phyloP scores from a whole-genome alignment of 257 asterid species.

The Forsythia viridissima region DNA sequence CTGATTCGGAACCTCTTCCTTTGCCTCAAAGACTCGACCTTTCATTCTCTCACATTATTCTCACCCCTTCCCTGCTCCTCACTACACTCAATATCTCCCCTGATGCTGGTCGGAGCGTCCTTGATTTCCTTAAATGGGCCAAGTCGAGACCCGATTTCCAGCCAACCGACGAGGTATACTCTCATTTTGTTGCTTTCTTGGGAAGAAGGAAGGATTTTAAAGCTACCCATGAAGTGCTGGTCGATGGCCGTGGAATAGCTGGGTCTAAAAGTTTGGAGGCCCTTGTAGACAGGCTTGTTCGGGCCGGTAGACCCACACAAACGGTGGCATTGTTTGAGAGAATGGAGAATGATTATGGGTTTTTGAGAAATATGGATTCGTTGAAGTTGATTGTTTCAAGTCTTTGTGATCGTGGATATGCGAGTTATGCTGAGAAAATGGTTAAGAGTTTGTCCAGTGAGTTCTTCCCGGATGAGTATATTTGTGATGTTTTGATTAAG shows the following conservation, averaged over 20 bases:
- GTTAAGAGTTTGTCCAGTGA: constrained; percentile 79
- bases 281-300: constrained; percentile 68
- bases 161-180: constrained; percentile 55
- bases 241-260: constrained; percentile 47
- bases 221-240: constrained; percentile 70
- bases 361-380: constrained; percentile 51
- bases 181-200: constrained; percentile 67
- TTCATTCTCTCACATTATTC: constrained; percentile 65
- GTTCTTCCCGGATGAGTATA: constrained; percentile 76
- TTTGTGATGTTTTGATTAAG: constrained; percentile 70
- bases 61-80: constrained; percentile 50
- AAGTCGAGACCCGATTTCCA: constrained; percentile 50
- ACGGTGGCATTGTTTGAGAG: constrained; percentile 65
- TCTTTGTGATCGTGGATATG: constrained; percentile 73
- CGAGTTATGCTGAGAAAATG: constrained; percentile 88
- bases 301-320: constrained; percentile 79
- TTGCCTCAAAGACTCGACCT: constrained; percentile 71
- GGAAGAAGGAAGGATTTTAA: constrained; percentile 95
- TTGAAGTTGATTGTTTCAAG: constrained; percentile 59
- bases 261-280: constrained; percentile 65
- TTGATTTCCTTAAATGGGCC: constrained; percentile 82
- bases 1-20: constrained; percentile 62
- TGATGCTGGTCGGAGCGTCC: constrained; percentile 64
- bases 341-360: constrained; percentile 77
- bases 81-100: constrained; percentile 62